Conservation (phyloP, 2,329 filamentous ascomycete genomes). For the Fusarium staphyleae region DNA sequence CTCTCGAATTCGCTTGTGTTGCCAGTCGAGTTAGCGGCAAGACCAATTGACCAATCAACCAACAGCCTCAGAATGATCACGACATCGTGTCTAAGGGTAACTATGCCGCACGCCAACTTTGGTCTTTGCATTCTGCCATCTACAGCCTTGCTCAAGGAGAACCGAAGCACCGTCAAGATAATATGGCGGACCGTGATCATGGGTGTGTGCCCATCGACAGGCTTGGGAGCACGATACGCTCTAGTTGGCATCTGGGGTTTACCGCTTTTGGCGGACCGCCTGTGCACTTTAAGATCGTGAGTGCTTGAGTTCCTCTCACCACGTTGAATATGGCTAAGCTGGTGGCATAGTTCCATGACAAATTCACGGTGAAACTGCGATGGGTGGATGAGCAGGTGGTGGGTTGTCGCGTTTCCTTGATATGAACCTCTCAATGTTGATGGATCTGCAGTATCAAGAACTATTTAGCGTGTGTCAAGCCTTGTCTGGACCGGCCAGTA, state of each 20-base stretch:
- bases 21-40: too few species aligned
- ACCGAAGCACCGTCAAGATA: background rate
- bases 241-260: constrained; percentile 56
- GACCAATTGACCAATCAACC: too few species aligned
- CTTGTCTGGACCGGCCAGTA: constrained; percentile 71
- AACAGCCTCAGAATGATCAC: too few species aligned
- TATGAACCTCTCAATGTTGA: background rate
- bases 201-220: constrained; percentile 12
- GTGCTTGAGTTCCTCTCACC: background rate
- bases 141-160: too few species aligned
- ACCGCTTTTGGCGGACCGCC: constrained; percentile 22
- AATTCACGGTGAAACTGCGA: constrained; percentile 64
- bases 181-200: constrained; percentile 1
- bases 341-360: constrained; percentile 27
- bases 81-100: too few species aligned
- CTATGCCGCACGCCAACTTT: too few species aligned
- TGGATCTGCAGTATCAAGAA: constrained; percentile 66
- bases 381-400: constrained; percentile 77
- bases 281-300: constrained; percentile 26
- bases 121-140: too few species aligned
- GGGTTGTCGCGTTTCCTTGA: background rate
- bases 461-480: constrained; percentile 74
- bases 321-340: background rate
- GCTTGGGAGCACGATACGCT: constrained; percentile 12
- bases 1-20: too few species aligned